phyloP scores from a whole-genome alignment of 2,329 filamentous ascomycete genomes.

The Fusarium clavum region DNA sequence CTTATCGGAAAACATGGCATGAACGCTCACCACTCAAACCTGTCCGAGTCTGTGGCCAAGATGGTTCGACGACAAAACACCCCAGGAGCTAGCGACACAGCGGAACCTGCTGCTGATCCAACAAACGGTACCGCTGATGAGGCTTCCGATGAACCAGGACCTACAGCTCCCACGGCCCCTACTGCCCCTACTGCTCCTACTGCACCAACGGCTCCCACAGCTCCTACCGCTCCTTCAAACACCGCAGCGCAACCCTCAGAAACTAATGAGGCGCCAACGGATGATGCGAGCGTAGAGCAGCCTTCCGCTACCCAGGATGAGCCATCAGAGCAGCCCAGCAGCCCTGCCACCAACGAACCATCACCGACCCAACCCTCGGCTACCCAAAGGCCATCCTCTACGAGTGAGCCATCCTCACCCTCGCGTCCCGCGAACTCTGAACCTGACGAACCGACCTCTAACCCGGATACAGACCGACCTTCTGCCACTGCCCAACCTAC shows the following conservation, averaged over 20 bases:
- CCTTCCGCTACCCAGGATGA: constrained; percentile 23
- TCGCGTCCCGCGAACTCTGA: constrained; percentile 34
- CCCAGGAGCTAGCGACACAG: constrained; percentile 31
- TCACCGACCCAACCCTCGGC: constrained; percentile 27
- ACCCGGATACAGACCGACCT: constrained; percentile 40
- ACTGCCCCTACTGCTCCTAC: constrained; percentile 5
- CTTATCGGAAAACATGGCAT: constrained; percentile 39
- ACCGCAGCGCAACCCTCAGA: constrained; percentile 13
- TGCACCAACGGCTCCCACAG: constrained; percentile 9
- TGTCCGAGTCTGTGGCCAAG: constrained; percentile 63
- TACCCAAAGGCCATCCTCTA: constrained; percentile 29
- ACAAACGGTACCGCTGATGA: constrained; percentile 2
- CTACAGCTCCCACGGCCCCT: constrained; percentile 13
- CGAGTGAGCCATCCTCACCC: constrained; percentile 43
- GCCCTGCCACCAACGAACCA: constrained; percentile 16
- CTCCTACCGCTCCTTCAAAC: constrained; percentile 16
- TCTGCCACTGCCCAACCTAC: constrained; percentile 26
- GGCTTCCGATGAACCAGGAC: constrained; percentile 16
- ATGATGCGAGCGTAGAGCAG: constrained; percentile 19
- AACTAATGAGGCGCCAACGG: constrained; percentile 30
- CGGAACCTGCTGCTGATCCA: constrained; percentile 12
- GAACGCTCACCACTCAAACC: constrained; percentile 40
- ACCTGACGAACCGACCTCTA: constrained; percentile 40
- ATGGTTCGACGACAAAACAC: constrained; percentile 71
- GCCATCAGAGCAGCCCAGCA: constrained; percentile 22